Conservation (phyloP, 192 early-diverging fungal species). For the Dissophora ornata region DNA sequence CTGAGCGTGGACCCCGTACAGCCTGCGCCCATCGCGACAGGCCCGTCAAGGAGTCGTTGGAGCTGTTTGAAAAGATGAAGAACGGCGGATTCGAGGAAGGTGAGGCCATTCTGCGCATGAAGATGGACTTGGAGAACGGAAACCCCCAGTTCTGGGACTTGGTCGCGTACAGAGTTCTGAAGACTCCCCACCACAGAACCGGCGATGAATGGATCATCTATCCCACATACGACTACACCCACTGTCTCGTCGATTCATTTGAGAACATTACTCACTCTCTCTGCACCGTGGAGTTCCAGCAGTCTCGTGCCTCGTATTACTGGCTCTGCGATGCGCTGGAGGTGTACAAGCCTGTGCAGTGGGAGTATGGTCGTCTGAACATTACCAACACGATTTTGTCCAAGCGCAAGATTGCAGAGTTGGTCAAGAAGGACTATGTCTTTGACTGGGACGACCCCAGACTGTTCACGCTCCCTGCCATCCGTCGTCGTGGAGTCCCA, state of each 20-base stretch:
- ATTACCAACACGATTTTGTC: conserved; percentile 96
- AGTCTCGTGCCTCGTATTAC: conserved; percentile 97
- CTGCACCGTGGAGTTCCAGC: conserved; percentile 96
- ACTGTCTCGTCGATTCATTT: conserved; percentile 98
- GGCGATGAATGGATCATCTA: conserved; percentile 97
- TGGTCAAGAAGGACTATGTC: conserved; percentile 85
- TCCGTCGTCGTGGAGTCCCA: conserved; percentile 97
- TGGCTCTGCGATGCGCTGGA: conserved; percentile 99
- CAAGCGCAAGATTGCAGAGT: conserved; percentile 96
- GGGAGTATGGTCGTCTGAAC: conserved; percentile 97
- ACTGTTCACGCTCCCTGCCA: conserved; percentile 93
- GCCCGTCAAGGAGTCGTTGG: conserved; percentile 91
- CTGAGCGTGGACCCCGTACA: conserved; percentile 83
- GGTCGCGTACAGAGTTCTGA: conserved; percentile 96
- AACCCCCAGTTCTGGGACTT: conserved; percentile 99
- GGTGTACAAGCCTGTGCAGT: conserved; percentile 99
- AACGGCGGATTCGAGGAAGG: conserved; percentile 94
- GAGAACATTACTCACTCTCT: conserved; percentile 99
- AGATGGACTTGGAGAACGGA: conserved; percentile 98
- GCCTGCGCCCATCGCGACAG: conserved; percentile 94
- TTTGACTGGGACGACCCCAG: conserved; percentile 97
- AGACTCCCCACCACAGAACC: conserved; percentile 93
- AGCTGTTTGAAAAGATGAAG: conserved; percentile 98
- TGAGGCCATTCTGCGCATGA: conserved; percentile 96
- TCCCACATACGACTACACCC: conserved; percentile 99